phyloP scores from a whole-genome alignment of 176 grass and related monocot genomes.

The Luzula sylvatica region DNA sequence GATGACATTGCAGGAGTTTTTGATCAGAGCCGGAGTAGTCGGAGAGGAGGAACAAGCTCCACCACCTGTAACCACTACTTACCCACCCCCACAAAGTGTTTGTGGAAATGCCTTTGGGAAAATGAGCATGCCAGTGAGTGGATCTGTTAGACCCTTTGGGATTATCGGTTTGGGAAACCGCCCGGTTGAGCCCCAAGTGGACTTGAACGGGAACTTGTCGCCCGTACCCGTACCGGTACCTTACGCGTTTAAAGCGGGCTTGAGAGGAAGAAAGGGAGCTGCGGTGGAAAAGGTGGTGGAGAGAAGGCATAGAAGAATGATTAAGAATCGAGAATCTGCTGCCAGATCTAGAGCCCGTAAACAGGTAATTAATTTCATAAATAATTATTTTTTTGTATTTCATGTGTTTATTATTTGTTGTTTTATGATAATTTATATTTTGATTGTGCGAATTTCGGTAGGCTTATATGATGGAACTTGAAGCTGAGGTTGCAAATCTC shows the following conservation, averaged over 20 bases:
- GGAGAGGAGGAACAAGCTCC: too few relatives aligned
- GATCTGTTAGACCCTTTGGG: slow-evolving; percentile 18
- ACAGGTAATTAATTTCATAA: slow-evolving; percentile 38
- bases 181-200: slow-evolving; percentile 31
- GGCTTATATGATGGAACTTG: slow-evolving; percentile 88
- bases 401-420: not conserved
- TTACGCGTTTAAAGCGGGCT: slow-evolving; percentile 40
- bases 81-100: not conserved
- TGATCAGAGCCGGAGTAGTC: slow-evolving; percentile 61
- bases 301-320: slow-evolving; percentile 73
- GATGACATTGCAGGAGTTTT: slow-evolving; percentile 91
- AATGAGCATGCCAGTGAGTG: slow-evolving; percentile 20
- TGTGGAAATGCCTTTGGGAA: slow-evolving; percentile 31
- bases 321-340: slow-evolving; percentile 89
- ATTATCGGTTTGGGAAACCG: slow-evolving; percentile 12
- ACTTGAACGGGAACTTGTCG: slow-evolving; percentile 31
- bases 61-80: slow-evolving; percentile 1
- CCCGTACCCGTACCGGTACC: slow-evolving; percentile 52
- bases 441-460: not conserved
- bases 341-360: slow-evolving; percentile 72
- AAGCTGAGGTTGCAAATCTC: slow-evolving; percentile 81
- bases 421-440: not conserved
- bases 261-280: slow-evolving; percentile 46
- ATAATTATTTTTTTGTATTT: not conserved
- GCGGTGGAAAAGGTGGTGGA: slow-evolving; percentile 73